Base-by-base conservation (phyloP, 2,329 filamentous ascomycete genomes). In the Phialemoniopsis sp. region DNA sequence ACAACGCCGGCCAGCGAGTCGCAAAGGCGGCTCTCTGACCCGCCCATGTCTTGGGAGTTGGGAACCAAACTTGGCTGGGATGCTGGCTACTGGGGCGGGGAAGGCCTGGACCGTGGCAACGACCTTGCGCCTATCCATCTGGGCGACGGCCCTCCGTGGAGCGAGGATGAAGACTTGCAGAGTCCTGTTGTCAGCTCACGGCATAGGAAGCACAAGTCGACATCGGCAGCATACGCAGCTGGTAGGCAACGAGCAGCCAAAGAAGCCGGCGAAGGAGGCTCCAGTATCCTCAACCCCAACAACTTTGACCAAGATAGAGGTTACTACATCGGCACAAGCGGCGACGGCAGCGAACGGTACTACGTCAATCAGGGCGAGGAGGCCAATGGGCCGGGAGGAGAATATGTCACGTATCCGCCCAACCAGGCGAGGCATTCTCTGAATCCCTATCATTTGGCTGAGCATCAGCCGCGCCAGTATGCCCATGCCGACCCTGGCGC, bases 121-220 rank as follows among this genome's bases (percentile, higher is more conserved):
- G 85, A 90, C 54, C 72, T 94, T 13, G 84, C 88, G 9, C 85
- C 87, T 15, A 89, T 93, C 57, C 80, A 88, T 36, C 91, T 93
- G 52, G 87, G 80, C 4, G 89, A 93, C 56, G 90, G 90, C 0
- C 90, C 90, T 16, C 91, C 90, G 3, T 97, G 89, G 68, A 95
- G 89, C 61, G 90, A 96, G 64, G 90, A 97, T 55, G 89, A 97
- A 52, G 93, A 97, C 61, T 73, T 96, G 32, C 88, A 93, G 55
- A 95, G 89, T 57, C 90, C 90, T 0, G 87, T 95, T 14, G 88
- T 90, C 13, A 88, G 85, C 48, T 86, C 86, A 30, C 76, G 87
- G 42, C 89, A 95, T 60, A 85, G 86, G 56, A 95, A 93, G 63
- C 85, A 90, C 64, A 94, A 87, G 60, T 87, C 85, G 3, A 74